Conservation (phyloP, 192 early-diverging fungal genomes). For the Piromyces finnis region DNA sequence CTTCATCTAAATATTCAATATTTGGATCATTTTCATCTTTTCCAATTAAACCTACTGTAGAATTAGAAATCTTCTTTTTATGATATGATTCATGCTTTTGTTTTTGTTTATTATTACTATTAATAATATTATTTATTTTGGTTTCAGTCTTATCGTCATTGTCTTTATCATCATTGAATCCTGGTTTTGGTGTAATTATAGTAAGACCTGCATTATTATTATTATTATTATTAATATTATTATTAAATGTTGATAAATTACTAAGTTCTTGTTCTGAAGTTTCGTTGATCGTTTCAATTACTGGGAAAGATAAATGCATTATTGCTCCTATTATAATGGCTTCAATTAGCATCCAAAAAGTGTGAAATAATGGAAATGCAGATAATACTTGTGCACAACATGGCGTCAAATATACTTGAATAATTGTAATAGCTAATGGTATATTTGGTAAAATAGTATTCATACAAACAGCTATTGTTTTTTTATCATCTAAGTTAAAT, state of each 20-base stretch:
- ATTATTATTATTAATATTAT: too few relatives aligned
- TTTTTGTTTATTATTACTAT: not conserved
- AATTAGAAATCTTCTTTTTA: not conserved
- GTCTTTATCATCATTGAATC: not conserved
- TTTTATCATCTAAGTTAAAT: not conserved
- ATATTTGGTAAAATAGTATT: not conserved
- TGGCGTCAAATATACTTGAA: not conserved
- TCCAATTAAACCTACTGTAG: not conserved
- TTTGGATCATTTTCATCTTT: not conserved
- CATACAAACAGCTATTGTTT: not conserved
- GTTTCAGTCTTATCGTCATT: not conserved
- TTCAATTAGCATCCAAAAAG: not conserved
- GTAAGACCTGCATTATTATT: not conserved
- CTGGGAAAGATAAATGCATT: not conserved
- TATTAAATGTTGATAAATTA: too few relatives aligned
- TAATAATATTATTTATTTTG: not conserved
- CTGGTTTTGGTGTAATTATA: not conserved
- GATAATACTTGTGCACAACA: not conserved
- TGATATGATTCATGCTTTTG: not conserved
- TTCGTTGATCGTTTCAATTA: not conserved
- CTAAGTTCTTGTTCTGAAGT: not conserved
- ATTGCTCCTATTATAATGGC: not conserved
- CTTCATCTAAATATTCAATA: not conserved
- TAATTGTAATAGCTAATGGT: not conserved
- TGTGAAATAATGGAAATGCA: not conserved